Conservation (phyloP, 441 rosid species). For the Jatropha podagrica region DNA sequence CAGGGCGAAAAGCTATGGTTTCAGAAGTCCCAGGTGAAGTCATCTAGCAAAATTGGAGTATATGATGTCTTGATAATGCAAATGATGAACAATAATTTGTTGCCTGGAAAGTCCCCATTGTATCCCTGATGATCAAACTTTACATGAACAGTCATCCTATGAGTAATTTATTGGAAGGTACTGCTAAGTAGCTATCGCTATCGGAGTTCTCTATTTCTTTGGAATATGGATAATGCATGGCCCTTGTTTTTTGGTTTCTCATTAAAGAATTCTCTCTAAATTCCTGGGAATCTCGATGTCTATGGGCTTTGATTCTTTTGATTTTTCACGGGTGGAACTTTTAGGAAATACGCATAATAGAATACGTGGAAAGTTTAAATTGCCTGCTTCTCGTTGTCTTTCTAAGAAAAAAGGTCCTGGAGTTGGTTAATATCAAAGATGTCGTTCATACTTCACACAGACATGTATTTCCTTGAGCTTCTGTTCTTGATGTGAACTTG, state of each 20-base stretch:
- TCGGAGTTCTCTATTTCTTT: not conserved
- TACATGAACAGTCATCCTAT: not conserved
- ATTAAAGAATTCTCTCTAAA: not conserved
- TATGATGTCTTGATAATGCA: not conserved
- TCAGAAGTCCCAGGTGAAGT: not conserved
- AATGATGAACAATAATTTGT: not conserved
- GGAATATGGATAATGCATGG: not conserved
- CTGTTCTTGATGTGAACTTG: not conserved
- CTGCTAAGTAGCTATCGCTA: not conserved
- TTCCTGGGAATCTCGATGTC: not conserved
- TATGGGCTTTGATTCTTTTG: not conserved
- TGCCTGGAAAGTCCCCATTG: not conserved
- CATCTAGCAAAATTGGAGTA: not conserved
- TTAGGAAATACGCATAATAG: not conserved
- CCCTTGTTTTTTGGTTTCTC: not conserved
- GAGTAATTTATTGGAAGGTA: not conserved
- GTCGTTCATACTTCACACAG: not conserved
- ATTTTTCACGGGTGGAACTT: not conserved
- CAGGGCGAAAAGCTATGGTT: not conserved
- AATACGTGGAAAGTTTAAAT: not conserved
- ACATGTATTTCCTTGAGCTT: not conserved
- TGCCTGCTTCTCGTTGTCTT: constrained; percentile 12
- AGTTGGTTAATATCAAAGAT: not conserved
- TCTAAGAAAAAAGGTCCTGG: not conserved
- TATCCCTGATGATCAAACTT: not conserved